Conservation (phyloP, 106 monocot species). For the Alisma plantagoaquatica region DNA sequence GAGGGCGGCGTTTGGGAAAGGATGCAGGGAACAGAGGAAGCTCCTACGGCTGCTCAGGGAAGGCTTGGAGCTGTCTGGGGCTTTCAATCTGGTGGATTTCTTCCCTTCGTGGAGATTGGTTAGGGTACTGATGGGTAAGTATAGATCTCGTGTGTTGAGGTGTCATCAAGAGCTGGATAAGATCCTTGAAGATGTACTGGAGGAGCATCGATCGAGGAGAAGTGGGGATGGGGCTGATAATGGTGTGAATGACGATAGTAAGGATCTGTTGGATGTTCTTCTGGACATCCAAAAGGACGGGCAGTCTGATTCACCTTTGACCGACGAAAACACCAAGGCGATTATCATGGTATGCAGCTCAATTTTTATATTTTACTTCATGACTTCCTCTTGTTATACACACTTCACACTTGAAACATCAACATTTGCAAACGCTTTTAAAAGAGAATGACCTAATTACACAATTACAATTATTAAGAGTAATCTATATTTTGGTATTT, state of each 20-base stretch:
- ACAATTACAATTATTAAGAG: too few relatives aligned
- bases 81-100: conserved; percentile 22
- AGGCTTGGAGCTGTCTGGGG: not conserved
- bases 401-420: too few relatives aligned
- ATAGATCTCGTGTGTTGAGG: conserved; percentile 1
- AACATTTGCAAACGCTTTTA: too few relatives aligned
- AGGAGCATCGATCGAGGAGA: conserved; percentile 8
- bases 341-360: conserved; percentile 34
- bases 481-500: too few relatives aligned
- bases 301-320: not conserved
- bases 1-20: conserved; percentile 17
- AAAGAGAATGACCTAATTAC: too few relatives aligned
- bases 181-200: conserved; percentile 16
- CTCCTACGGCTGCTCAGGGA: conserved; percentile 4
- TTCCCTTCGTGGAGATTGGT: conserved; percentile 24
- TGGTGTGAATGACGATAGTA: too few relatives aligned
- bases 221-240: conserved; percentile 1
- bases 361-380: too few relatives aligned
- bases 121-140: conserved; percentile 3
- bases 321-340: conserved; percentile 15
- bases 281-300: conserved; percentile 18
- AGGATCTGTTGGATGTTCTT: conserved; percentile 25
- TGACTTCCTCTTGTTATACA: too few relatives aligned
- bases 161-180: conserved; percentile 3
- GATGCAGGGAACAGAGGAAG: not conserved